phyloP scores from a whole-genome alignment of 2,329 filamentous ascomycete species.

The Trichoderma brevicompactum region DNA sequence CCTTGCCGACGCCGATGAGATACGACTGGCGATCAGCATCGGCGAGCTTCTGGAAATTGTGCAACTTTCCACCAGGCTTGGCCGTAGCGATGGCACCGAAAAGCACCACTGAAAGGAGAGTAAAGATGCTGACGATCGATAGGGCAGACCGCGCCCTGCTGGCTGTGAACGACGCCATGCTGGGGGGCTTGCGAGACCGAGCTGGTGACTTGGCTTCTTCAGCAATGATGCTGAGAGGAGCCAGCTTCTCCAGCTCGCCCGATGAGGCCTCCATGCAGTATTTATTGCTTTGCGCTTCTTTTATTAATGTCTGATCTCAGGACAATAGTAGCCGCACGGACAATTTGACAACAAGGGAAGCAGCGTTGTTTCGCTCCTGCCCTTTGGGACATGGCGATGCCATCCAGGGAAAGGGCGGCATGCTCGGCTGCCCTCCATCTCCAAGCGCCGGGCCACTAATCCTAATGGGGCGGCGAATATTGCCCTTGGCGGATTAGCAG shows the following conservation, averaged over 20 bases:
- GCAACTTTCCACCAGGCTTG: slow-evolving; percentile 8
- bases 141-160: slow-evolving; percentile 17
- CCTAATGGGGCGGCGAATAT: not conserved
- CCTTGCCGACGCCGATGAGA: slow-evolving; percentile 60
- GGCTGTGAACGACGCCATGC: slow-evolving; percentile 26
- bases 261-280: slow-evolving; percentile 16
- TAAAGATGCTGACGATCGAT: slow-evolving; percentile 27
- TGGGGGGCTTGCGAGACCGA: not conserved
- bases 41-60: slow-evolving; percentile 10
- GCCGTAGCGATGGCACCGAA: slow-evolving; percentile 23
- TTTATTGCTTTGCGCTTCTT: not conserved
- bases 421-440: slow-evolving; percentile 23
- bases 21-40: slow-evolving; percentile 45
- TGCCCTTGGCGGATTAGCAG: slow-evolving; percentile 15
- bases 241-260: slow-evolving; percentile 20
- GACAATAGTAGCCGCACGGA: not conserved
- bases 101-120: slow-evolving; percentile 24
- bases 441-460: slow-evolving; percentile 5
- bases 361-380: slow-evolving; percentile 18
- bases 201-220: slow-evolving; percentile 20
- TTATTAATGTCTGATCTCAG: no score
- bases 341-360: slow-evolving; percentile 19
- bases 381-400: slow-evolving; percentile 21
- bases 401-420: slow-evolving; percentile 21
- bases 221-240: slow-evolving; percentile 12